Base-by-base conservation (phyloP, 495 filamentous ascomycete species). In the Aspergillus wentii region DNA sequence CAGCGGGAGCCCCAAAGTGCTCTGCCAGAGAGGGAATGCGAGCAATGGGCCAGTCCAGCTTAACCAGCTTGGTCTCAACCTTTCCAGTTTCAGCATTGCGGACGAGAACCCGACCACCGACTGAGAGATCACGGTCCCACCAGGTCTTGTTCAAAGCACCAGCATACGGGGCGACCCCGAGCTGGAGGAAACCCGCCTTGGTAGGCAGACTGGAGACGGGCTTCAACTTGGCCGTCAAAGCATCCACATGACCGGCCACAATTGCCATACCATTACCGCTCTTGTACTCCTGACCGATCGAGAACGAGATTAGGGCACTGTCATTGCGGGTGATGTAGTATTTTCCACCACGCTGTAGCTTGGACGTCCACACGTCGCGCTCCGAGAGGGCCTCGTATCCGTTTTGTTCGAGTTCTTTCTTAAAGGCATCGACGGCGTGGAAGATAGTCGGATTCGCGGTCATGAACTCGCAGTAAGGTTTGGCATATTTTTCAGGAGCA, bases 81-180 rank as follows among this genome's bases (percentile, higher is more conserved):
- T 90, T 95, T 43, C 86, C 87, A 3, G 75, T 78, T 2, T 70
- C 51, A 3, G 70, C 54, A 42, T 94, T 79, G 48, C 82, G 83
- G 16, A 96, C 80, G 22, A 96, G 69, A 6, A 98, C 90, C 27
- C 86, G 74, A 8, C 92, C 92, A 33, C 87, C 92, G 47, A 96
- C 82, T 33, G 84, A 82, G 27, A 98, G 74, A 64, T 98, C 92
- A 11, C 91, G 74, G 66, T 95, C 90, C 88, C 86, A 95, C 90
- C 90, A 95, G 2, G 90, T 95, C 36, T 64, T 66, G 46, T 90
- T 88, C 36, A 96, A 61, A 15, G 67, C 87, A 22, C 92, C 89
- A 8, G 88, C 92, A 55, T 96, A 98, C 0, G 86, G 92, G 3
- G 92, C 92, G 20, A 98, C 83, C 4, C 84, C 91, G 3, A 98